Evolutionary conservation across 75 land plant genomes (phyloP).

Genomic region (Cryptomeria japonica): DNA sequence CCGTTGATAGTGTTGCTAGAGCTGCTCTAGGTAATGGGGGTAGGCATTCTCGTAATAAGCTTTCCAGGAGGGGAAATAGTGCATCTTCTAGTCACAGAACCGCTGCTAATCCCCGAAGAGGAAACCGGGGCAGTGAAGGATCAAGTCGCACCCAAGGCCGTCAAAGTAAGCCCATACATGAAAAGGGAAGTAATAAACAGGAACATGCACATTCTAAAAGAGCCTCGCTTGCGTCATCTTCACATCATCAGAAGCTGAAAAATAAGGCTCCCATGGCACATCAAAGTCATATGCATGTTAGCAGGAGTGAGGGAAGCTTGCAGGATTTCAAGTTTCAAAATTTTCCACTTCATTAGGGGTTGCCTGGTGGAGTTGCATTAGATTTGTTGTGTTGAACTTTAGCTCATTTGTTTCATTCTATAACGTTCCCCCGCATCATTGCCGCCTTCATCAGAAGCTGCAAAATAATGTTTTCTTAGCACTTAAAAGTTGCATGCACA

Average conservation of each 20-base stretch:
- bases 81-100: conserved; percentile 1
- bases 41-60: conserved; percentile 32
- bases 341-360: not conserved
- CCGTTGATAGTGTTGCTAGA: conserved; percentile 63
- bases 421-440: not conserved
- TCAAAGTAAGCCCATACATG: not conserved
- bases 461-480: not conserved
- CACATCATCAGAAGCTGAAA: conserved; percentile 5
- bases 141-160: not conserved
- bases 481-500: not conserved
- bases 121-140: conserved; percentile 11
- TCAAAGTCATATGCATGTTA: not conserved
- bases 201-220: conserved; percentile 10
- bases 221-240: not conserved
- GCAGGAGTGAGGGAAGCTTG: conserved; percentile 6
- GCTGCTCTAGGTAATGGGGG: conserved; percentile 59
- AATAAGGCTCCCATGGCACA: not conserved
- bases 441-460: not conserved
- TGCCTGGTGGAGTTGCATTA: not conserved
- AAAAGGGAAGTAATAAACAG: conserved; percentile 2
- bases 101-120: not conserved
- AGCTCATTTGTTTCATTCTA: not conserved
- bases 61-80: conserved; percentile 21
- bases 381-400: not conserved
- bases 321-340: conserved; percentile 1